Conservation (phyloP, 1,284 basidiomycete species). For the Sporisorium iseilematis-ciliati region DNA sequence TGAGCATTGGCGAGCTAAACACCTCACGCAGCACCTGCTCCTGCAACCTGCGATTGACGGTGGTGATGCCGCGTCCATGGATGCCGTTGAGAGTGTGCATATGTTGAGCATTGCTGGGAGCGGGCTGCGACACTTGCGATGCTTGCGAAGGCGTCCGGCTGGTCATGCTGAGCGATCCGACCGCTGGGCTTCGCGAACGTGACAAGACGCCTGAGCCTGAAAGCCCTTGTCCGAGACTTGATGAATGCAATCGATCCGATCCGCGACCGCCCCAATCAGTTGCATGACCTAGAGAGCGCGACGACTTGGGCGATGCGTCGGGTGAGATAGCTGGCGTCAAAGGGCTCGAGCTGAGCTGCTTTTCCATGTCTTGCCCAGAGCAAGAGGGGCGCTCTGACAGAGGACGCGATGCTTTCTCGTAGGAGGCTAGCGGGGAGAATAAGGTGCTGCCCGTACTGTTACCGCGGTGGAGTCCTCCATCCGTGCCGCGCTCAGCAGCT, state of each 20-base stretch:
- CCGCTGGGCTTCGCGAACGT: conserved; percentile 40
- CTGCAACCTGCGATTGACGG: conserved; percentile 67
- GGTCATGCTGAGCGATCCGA: conserved; percentile 34
- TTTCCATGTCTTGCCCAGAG: conserved; percentile 18
- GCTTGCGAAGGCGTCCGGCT: conserved; percentile 40
- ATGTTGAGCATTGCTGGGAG: background rate
- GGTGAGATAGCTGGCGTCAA: conserved; percentile 36
- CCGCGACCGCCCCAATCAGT: conserved; percentile 38
- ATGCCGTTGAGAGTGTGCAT: conserved; percentile 43
- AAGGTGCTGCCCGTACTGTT: conserved; percentile 8
- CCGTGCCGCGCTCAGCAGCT: background rate
- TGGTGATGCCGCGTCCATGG: conserved; percentile 64
- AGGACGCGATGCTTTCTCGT: conserved; percentile 26
- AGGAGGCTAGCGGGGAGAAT: conserved; percentile 24
- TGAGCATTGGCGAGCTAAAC: conserved; percentile 60
- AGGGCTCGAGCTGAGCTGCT: conserved; percentile 30
- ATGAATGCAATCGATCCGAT: conserved; percentile 33
- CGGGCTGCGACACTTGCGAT: conserved; percentile 36
- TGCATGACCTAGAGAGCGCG: conserved; percentile 29
- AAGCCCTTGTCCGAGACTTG: conserved; percentile 21
- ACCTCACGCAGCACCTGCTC: conserved; percentile 68
- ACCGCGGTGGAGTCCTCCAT: conserved; percentile 9
- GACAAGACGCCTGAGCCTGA: conserved; percentile 18
- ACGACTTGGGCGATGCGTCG: conserved; percentile 33
- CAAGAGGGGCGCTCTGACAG: conserved; percentile 5